Evolutionary conservation across 768 basidiomycete species (phyloP).

Genomic region (Tulasnella sp.): DNA sequence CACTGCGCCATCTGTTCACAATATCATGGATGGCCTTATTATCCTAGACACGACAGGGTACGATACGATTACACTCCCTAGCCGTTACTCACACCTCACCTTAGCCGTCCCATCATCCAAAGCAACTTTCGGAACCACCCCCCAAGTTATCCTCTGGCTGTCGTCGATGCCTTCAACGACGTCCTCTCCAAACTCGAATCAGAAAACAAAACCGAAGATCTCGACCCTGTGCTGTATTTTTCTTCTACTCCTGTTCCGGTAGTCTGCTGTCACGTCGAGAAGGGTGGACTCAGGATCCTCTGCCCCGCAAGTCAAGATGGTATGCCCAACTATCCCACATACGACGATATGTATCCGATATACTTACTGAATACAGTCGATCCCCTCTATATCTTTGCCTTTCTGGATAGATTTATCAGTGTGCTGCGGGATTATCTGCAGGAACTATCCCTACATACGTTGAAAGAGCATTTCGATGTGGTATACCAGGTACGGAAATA

Average conservation of each 20-base stretch:
- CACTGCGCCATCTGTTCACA: too few species aligned
- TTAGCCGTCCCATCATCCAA: slow-evolving; percentile 66
- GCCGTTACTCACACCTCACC: neutral
- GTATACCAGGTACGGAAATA: slow-evolving; percentile 66
- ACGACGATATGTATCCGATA: neutral
- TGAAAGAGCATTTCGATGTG: slow-evolving; percentile 88
- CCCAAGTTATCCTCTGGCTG: slow-evolving; percentile 66
- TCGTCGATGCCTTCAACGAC: slow-evolving; percentile 73
- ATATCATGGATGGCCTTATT: slow-evolving; percentile 71
- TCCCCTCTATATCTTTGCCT: slow-evolving; percentile 80
- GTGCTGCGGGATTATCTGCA: slow-evolving; percentile 82
- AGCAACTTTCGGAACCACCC: slow-evolving; percentile 75
- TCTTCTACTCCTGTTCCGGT: slow-evolving; percentile 38
- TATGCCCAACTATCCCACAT: slow-evolving; percentile 27
- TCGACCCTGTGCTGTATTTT: slow-evolving; percentile 68
- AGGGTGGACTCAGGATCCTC: slow-evolving; percentile 62
- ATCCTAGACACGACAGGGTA: slow-evolving; percentile 65
- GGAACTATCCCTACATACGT: slow-evolving; percentile 57
- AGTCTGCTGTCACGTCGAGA: slow-evolving; percentile 72
- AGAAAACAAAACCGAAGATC: slow-evolving; percentile 17
- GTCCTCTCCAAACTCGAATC: slow-evolving; percentile 44
- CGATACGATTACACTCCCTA: slow-evolving; percentile 23
- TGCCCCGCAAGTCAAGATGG: slow-evolving; percentile 77
- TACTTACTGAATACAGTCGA: slow-evolving; percentile 47
- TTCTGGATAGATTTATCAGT: slow-evolving; percentile 72